A percentile compares a stretch with the other conserved stretches of the same genome.
These are phyloP conservation scores for Zygoascus bituminiphila DNA, from an alignment of 805 yeast genomes.

Conservation along the genomic window DNA sequence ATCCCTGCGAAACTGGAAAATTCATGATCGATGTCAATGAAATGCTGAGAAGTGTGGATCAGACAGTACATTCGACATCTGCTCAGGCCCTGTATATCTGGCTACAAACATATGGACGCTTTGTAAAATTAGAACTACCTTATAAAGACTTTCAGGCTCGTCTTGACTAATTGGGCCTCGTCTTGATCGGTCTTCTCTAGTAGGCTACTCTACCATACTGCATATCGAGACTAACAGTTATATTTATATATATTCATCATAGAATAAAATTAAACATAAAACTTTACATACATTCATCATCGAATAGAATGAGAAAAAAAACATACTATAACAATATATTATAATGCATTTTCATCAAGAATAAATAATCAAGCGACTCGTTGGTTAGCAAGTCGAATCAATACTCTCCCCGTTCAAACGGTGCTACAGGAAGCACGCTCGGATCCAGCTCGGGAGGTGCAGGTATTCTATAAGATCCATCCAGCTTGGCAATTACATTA, in stretches of 20 bases:
- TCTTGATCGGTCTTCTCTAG: too few relatives aligned
- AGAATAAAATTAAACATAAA: too few relatives aligned
- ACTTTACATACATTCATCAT: too few relatives aligned
- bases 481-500: slow-evolving; percentile 24
- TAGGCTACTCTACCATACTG: too few relatives aligned
- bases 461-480: slow-evolving; percentile 23
- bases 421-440: slow-evolving; percentile 15
- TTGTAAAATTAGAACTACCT: slow-evolving; percentile 26
- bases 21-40: slow-evolving; percentile 21
- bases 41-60: neutral
- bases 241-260: too few relatives aligned
- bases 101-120: slow-evolving; percentile 23
- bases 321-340: neutral
- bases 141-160: neutral
- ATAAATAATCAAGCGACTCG: neutral
- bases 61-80: slow-evolving; percentile 5
- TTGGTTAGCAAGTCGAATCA: neutral
- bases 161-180: too few relatives aligned
- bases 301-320: too few relatives aligned
- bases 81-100: slow-evolving; percentile 18
- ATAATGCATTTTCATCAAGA: neutral
- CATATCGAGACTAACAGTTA: too few relatives aligned
- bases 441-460: slow-evolving; percentile 10
- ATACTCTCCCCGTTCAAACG: slow-evolving; percentile 7
- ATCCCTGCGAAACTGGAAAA: slow-evolving; percentile 35